Conservation (phyloP, 2,329 filamentous ascomycete species). For the Monosporascus sp. region DNA sequence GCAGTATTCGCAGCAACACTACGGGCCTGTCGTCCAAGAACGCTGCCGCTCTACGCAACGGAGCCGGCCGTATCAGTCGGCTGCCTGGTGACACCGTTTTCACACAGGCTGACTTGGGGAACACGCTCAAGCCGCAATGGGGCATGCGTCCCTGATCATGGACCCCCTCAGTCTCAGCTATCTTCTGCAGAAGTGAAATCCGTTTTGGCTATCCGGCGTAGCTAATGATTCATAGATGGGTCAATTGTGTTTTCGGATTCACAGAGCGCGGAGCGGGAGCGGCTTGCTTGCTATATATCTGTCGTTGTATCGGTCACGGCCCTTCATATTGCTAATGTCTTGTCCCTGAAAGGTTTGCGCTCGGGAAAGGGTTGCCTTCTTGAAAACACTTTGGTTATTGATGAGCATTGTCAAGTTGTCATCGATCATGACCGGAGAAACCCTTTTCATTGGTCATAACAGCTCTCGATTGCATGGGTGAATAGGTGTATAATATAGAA, state of each 20-base stretch:
- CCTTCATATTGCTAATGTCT: neutral
- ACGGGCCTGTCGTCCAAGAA: conserved; percentile 71
- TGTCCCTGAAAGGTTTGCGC: neutral
- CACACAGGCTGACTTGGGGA: conserved; percentile 61
- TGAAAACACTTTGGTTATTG: neutral
- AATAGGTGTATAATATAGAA: neutral
- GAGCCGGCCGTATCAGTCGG: conserved; percentile 81
- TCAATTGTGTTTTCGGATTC: neutral
- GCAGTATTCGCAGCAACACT: conserved; percentile 66
- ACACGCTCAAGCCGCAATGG: conserved; percentile 57
- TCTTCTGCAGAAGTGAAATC: neutral
- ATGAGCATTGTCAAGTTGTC: neutral
- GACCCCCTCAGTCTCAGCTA: neutral
- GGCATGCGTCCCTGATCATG: conserved; percentile 39
- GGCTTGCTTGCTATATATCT: neutral
- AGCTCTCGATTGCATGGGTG: neutral
- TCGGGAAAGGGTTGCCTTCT: neutral
- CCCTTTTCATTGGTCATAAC: neutral
- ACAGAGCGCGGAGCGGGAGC: neutral
- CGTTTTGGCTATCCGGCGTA: neutral
- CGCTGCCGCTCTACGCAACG: conserved; percentile 67
- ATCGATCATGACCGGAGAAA: neutral
- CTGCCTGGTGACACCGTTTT: conserved; percentile 79
- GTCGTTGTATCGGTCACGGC: neutral
- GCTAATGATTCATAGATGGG: neutral